Percentiles rank a stretch among this genome's conserved stretches.
Conservation (phyloP, 2,329 filamentous ascomycete species). For the Reticulascus tulasneorum region DNA sequence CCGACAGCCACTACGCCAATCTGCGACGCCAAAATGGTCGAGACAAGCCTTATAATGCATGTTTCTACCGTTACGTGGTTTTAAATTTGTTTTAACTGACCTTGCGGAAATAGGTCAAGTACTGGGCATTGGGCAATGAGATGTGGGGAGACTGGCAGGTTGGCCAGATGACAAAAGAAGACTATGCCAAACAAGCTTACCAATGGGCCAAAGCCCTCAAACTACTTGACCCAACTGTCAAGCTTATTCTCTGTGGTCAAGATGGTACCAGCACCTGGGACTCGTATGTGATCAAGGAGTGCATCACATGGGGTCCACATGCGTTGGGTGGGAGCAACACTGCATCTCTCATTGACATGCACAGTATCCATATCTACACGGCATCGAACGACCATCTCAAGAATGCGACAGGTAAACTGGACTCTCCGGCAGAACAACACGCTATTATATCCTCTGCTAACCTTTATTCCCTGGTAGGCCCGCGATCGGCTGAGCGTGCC, state of each 20-base stretch:
- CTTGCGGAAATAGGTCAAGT: slow-evolving; percentile 54
- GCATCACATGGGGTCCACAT: slow-evolving; percentile 40
- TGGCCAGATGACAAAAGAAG: slow-evolving; percentile 64
- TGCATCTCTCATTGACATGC: slow-evolving; percentile 64
- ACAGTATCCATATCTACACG: slow-evolving; percentile 78
- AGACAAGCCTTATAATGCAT: slow-evolving; percentile 65
- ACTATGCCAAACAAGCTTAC: slow-evolving; percentile 64
- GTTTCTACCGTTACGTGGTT: neutral
- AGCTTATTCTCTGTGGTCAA: slow-evolving; percentile 71
- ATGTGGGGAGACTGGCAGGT: slow-evolving; percentile 66
- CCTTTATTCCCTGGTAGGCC: slow-evolving; percentile 39
- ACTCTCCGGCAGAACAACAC: neutral
- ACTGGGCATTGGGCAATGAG: slow-evolving; percentile 82
- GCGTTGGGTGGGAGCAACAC: slow-evolving; percentile 27
- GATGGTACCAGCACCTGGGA: slow-evolving; percentile 69
- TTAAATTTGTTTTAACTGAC: neutral
- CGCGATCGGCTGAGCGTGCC: slow-evolving; percentile 66
- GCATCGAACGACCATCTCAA: slow-evolving; percentile 46
- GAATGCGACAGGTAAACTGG: slow-evolving; percentile 39
- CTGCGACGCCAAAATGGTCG: slow-evolving; percentile 71
- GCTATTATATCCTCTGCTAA: neutral
- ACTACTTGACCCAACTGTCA: slow-evolving; percentile 64
- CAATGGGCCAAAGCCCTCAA: slow-evolving; percentile 72
- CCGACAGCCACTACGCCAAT: slow-evolving; percentile 78
- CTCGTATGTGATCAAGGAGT: slow-evolving; percentile 67